Evolutionary conservation across 352 stramenopile genomes (phyloP), one percentile per base, ranked within the genome.

Genomic region (Stramenopiles sp.): DNA sequence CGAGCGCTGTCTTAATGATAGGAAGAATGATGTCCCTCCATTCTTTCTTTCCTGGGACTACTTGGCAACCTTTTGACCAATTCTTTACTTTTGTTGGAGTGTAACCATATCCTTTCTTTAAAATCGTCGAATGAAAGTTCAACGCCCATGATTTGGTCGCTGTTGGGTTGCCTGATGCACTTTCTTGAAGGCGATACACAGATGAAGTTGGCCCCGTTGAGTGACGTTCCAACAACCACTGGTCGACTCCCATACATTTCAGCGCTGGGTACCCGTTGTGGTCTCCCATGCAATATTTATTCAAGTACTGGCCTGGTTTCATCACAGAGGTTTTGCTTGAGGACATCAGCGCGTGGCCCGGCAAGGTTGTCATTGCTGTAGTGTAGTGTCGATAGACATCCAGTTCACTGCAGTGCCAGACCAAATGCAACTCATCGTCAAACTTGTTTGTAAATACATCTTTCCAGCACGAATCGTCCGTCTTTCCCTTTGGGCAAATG

Each of bases 61-160:
- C 53, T 71, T 71, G 53, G 6, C 53, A 71, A 35, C 53, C 53
- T 35, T 71, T 31, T 4, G 31, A 35, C 53, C 53, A 71, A 6
- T 2, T 6, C 33, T 71, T 71, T 6, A 71, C 53, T 71, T 6
- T 6, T 2, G 4, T 2, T 6, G 53, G 53, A 71, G 35, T 35
- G 33, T 71, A 35, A 6, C 53, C 53, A 31, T 6, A 35, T 4
- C 35, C 35, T 6, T 71, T 2, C 53, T 71, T 71, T 6, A 33
- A 33, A 6, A 71, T 71, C 6, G 53, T 71, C 1, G 31, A 31
- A 71, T 71, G 53, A 71, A 71, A 71, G 35, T 71, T 71, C 12
- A 71, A 6, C 1, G 2, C 6, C 6, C 12, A 2, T 71, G 53
- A 2, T 6, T 71, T 71, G 33, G 12, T 2, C 2, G 2, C 35